Evolutionary conservation across 306 rosid species (phyloP).

Genomic region (Rosa multiflora): DNA sequence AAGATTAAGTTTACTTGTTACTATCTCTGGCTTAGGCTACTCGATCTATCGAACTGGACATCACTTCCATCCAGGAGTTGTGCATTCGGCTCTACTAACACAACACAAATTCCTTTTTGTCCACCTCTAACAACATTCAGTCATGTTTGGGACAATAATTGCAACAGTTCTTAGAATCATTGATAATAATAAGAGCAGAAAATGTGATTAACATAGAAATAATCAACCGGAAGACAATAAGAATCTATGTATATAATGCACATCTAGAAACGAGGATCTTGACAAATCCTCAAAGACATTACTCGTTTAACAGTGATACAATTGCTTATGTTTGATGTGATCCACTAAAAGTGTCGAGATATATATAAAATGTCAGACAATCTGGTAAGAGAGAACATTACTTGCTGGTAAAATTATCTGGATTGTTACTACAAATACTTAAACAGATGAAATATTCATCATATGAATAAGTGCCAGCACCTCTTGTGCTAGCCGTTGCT

Average conservation of each 20-base stretch:
- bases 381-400: background rate
- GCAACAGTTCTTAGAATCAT: background rate
- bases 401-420: background rate
- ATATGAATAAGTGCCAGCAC: background rate
- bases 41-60: background rate
- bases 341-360: background rate
- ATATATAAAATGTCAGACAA: background rate
- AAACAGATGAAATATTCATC: background rate
- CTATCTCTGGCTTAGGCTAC: no score
- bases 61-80: background rate
- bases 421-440: background rate
- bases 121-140: background rate
- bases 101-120: background rate
- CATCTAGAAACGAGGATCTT: background rate
- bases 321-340: background rate
- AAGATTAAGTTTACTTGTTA: background rate
- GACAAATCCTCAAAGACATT: background rate
- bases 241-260: background rate
- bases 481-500: background rate
- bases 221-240: background rate
- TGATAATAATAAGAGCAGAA: background rate
- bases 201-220: background rate
- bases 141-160: background rate
- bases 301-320: background rate
- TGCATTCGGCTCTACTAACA: no score